Evolutionary conservation across 1,284 basidiomycete species (phyloP).

Genomic region (Ustilago trichophora): DNA sequence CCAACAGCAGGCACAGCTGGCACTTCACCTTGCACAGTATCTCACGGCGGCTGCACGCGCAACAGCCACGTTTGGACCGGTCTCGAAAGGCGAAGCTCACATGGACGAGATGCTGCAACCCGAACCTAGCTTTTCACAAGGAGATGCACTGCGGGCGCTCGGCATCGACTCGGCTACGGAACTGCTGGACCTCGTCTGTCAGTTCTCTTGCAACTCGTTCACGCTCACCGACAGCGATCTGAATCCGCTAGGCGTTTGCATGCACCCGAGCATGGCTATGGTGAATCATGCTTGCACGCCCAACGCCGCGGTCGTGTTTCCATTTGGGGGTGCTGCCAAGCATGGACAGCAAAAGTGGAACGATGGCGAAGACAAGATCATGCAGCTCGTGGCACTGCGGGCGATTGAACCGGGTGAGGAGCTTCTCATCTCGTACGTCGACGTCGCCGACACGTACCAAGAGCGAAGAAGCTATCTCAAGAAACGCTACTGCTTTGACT

Average conservation of each 20-base stretch:
- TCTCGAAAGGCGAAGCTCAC: constrained; percentile 18
- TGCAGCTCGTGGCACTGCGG: constrained; percentile 70
- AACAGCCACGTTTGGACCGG: constrained; percentile 15
- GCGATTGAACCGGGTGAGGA: constrained; percentile 67
- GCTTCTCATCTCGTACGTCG: constrained; percentile 79
- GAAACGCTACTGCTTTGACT: constrained; percentile 83
- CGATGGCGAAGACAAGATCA: constrained; percentile 63
- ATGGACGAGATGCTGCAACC: constrained; percentile 35
- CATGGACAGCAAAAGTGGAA: constrained; percentile 55
- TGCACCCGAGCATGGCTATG: constrained; percentile 81
- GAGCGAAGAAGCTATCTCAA: constrained; percentile 73
- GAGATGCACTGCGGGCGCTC: constrained; percentile 29
- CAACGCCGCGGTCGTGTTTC: constrained; percentile 89
- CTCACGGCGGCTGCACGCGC: constrained; percentile 31
- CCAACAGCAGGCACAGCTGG: constrained; percentile 30
- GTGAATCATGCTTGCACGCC: constrained; percentile 91
- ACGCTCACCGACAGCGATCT: constrained; percentile 72
- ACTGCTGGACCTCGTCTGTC: constrained; percentile 42
- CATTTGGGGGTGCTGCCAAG: constrained; percentile 67
- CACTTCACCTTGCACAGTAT: constrained; percentile 35
- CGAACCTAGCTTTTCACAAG: constrained; percentile 28
- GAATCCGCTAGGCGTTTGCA: constrained; percentile 79
- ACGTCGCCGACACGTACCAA: constrained; percentile 75
- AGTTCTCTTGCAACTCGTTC: constrained; percentile 90
- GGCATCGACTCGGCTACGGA: constrained; percentile 40